Percentiles rank a stretch among this genome's conserved stretches.
Evolutionary conservation across 2,329 filamentous ascomycete genomes (phyloP).

Genomic region (Cordyceps cateniannulata): DNA sequence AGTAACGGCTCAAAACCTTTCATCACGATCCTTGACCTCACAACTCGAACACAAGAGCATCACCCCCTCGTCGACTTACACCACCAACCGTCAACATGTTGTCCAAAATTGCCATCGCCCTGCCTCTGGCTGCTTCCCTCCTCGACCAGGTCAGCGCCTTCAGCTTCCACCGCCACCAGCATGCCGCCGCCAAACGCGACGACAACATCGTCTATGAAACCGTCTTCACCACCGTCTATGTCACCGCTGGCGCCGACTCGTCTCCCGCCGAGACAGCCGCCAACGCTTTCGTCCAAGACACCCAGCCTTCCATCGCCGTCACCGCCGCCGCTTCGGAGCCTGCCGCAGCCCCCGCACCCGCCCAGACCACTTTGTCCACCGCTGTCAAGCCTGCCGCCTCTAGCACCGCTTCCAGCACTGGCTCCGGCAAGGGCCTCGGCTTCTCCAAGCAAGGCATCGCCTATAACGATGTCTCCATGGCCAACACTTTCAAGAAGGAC

Average conservation of each 20-base stretch:
- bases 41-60: neutral
- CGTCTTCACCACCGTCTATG: slow-evolving; percentile 30
- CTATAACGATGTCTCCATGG: slow-evolving; percentile 55
- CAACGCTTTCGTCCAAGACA: slow-evolving; percentile 10
- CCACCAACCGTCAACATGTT: slow-evolving; percentile 31
- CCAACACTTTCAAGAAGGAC: slow-evolving; percentile 39
- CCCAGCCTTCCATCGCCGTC: slow-evolving; percentile 8
- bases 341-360: slow-evolving; percentile 14
- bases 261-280: slow-evolving; percentile 19
- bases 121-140: slow-evolving; percentile 36
- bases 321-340: slow-evolving; percentile 6
- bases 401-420: neutral
- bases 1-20: neutral
- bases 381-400: slow-evolving; percentile 17
- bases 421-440: neutral
- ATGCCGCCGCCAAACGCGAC: slow-evolving; percentile 29
- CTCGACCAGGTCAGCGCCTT: slow-evolving; percentile 37
- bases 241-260: slow-evolving; percentile 29
- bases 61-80: slow-evolving; percentile 1
- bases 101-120: slow-evolving; percentile 32
- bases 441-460: slow-evolving; percentile 57
- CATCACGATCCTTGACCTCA: slow-evolving; percentile 1
- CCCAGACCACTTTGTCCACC: slow-evolving; percentile 19
- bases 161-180: slow-evolving; percentile 36
- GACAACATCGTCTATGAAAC: slow-evolving; percentile 22